phyloP scores from a whole-genome alignment of 176 grass and related monocot genomes.

The Cenchrus purpureus region DNA sequence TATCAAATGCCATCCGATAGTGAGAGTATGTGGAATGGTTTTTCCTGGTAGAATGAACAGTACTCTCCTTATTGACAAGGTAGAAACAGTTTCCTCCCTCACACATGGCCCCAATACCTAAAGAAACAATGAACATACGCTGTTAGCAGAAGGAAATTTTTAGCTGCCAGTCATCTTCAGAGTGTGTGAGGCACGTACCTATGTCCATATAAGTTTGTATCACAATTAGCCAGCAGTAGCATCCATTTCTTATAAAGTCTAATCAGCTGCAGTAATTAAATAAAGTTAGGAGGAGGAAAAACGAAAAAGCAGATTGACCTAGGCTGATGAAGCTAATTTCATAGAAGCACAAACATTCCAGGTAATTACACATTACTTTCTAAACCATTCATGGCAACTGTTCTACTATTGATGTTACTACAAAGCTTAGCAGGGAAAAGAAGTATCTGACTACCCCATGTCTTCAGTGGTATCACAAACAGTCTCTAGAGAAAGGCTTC shows the following conservation, averaged over 20 bases:
- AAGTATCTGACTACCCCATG: neutral
- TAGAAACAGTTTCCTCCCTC: conserved; percentile 49
- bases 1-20: conserved; percentile 87
- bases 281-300: neutral
- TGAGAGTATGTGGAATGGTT: conserved; percentile 42
- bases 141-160: neutral
- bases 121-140: conserved; percentile 29
- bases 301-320: neutral
- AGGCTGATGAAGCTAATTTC: neutral
- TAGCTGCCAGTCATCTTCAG: neutral
- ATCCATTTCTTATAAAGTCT: conserved; percentile 52
- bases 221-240: conserved; percentile 56
- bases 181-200: conserved; percentile 26
- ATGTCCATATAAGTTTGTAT: conserved; percentile 61
- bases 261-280: conserved; percentile 44
- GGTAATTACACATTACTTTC: neutral
- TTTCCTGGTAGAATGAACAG: conserved; percentile 46
- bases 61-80: conserved; percentile 43
- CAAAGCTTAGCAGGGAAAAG: neutral
- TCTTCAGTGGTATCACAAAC: neutral
- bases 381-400: neutral
- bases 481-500: neutral
- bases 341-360: neutral
- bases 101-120: conserved; percentile 67
- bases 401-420: neutral